Conservation (phyloP, 78 protist species). For the Emiliania huxleyi region DNA sequence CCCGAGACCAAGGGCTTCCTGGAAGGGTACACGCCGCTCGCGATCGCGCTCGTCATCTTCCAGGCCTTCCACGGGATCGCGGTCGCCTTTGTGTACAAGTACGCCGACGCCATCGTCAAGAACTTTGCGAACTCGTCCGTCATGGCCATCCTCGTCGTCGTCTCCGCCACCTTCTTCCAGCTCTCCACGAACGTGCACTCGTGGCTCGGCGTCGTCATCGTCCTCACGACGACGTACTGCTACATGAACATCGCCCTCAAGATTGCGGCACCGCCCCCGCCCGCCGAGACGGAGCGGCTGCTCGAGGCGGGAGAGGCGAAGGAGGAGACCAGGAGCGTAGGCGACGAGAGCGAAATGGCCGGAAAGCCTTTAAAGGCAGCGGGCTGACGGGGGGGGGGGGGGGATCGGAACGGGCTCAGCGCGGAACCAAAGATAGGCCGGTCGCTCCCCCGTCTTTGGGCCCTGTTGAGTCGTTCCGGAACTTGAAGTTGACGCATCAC, state of each 20-base stretch:
- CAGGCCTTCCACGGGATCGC: conserved; percentile 16
- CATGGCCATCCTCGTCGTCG: background rate
- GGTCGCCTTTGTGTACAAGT: conserved; percentile 26
- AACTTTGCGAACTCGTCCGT: conserved; percentile 24
- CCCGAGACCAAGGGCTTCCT: conserved; percentile 28
- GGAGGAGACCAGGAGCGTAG: too few species aligned
- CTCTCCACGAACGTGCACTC: background rate
- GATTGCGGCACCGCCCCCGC: background rate
- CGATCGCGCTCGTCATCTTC: background rate
- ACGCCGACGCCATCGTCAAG: conserved; percentile 43
- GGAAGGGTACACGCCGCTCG: background rate
- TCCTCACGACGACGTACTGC: background rate
- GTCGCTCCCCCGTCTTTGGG: too few species aligned
- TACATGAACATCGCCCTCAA: conserved; percentile 10
- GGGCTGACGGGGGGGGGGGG: too few species aligned
- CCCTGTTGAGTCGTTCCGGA: too few species aligned
- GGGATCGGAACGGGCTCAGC: too few species aligned
- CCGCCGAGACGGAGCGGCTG: background rate
- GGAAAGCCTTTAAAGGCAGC: too few species aligned
- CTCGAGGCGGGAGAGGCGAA: too few species aligned
- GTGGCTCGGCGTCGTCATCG: background rate
- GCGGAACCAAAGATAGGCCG: too few species aligned
- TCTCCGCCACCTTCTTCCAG: background rate
- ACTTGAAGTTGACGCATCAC: too few species aligned
- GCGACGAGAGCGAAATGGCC: too few species aligned